Conservation (phyloP, 257 asterid genomes). For the Solanum virginianum region DNA sequence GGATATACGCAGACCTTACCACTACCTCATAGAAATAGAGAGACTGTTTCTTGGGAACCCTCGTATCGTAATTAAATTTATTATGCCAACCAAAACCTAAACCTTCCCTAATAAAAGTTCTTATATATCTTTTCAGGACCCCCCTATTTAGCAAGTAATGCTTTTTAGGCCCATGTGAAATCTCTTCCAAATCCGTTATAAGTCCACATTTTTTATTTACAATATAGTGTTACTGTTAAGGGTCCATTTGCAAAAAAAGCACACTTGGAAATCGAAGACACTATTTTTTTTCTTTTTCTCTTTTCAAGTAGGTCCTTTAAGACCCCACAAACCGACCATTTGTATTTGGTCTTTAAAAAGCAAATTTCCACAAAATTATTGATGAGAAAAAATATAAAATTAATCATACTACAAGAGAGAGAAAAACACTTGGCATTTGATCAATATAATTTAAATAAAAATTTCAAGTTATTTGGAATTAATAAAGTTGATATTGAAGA, state of each 20-base stretch:
- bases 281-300: background rate
- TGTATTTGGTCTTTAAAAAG: background rate
- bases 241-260: background rate
- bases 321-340: slow-evolving; percentile 30
- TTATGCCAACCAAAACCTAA: no score
- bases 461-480: background rate
- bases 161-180: background rate
- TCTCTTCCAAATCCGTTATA: background rate
- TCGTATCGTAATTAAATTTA: no score
- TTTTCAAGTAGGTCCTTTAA: background rate
- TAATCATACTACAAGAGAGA: background rate
- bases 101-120: background rate
- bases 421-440: background rate
- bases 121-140: background rate
- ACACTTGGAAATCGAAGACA: background rate
- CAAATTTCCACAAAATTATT: background rate
- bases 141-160: background rate
- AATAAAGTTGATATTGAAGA: no score
- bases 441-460: background rate
- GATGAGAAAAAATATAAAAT: background rate
- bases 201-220: background rate
- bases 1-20: no score
- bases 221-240: background rate
- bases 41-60: no score
- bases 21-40: no score